A percentile compares a stretch with the other conserved stretches of the same genome.
Conservation (phyloP, 352 stramenopile species). For the Paralagenidium karlingii region DNA sequence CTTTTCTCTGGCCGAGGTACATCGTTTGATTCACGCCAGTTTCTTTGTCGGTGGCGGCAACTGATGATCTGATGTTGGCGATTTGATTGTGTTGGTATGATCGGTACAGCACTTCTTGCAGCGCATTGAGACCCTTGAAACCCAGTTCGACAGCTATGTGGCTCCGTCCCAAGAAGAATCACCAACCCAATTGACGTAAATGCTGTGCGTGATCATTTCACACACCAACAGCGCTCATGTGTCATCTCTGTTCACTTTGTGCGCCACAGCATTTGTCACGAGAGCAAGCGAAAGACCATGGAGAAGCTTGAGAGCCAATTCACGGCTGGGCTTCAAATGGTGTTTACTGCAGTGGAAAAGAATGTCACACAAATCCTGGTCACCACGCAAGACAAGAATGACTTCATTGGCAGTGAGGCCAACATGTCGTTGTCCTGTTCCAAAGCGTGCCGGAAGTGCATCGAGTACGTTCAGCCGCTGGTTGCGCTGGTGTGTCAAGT, state of each 20-base stretch:
- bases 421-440: slow-evolving; percentile 67
- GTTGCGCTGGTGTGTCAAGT: slow-evolving; percentile 30
- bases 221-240: neutral
- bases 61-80: neutral
- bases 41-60: neutral
- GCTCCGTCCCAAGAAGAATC: slow-evolving; percentile 19
- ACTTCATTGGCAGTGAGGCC: slow-evolving; percentile 61
- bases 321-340: slow-evolving; percentile 25
- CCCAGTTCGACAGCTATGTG: slow-evolving; percentile 36
- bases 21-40: neutral
- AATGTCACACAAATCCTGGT: slow-evolving; percentile 27
- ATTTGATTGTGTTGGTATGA: neutral
- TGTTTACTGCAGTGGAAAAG: slow-evolving; percentile 57
- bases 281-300: slow-evolving; percentile 55
- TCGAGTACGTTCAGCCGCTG: slow-evolving; percentile 59
- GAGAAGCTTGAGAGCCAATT: slow-evolving; percentile 51
- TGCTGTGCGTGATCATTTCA: neutral
- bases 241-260: neutral
- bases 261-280: slow-evolving; percentile 46
- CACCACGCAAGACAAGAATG: slow-evolving; percentile 47
- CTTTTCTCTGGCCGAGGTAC: slow-evolving; percentile 51
- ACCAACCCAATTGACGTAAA: slow-evolving; percentile 67
- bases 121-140: slow-evolving; percentile 44
- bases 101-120: slow-evolving; percentile 40
- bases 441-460: slow-evolving; percentile 47